Conservation (phyloP, 352 stramenopile species). For the Saprolegnia parasitica region DNA sequence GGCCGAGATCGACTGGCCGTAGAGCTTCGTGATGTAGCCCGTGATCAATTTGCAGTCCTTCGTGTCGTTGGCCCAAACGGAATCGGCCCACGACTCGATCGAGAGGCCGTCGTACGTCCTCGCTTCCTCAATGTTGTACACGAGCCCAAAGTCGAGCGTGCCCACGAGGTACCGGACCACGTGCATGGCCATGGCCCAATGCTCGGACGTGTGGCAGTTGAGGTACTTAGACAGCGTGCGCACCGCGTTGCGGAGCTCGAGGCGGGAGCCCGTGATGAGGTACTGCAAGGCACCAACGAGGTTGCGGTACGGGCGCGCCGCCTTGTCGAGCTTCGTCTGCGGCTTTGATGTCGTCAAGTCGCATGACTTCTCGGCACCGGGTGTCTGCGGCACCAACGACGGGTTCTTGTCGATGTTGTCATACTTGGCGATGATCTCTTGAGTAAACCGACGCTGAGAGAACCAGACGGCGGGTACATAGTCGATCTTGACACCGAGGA, state of each 20-base stretch:
- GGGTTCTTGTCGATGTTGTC: not conserved
- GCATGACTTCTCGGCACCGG: too few relatives aligned
- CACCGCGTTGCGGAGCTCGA: not conserved
- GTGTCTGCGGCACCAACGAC: too few relatives aligned
- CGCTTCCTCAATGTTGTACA: not conserved
- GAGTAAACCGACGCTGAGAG: not conserved
- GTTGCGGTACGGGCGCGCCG: conserved; percentile 25
- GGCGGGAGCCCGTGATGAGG: not conserved
- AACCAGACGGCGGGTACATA: not conserved
- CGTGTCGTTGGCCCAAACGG: conserved; percentile 11
- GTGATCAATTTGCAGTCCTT: not conserved
- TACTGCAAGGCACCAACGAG: conserved; percentile 18
- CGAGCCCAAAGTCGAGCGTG: not conserved
- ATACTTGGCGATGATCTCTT: not conserved
- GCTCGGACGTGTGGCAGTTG: not conserved
- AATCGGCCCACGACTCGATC: conserved; percentile 4
- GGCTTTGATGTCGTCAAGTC: too few relatives aligned
- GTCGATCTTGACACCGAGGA: conserved; percentile 20
- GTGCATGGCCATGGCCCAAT: conserved; percentile 14
- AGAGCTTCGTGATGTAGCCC: conserved; percentile 14
- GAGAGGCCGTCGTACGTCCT: not conserved
- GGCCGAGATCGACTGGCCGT: conserved; percentile 2
- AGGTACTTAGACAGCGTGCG: not conserved
- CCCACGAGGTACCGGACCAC: not conserved
- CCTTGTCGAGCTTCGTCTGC: too few relatives aligned